Conservation (phyloP, 148 eudicot species). For the Rhododendron simsii region DNA sequence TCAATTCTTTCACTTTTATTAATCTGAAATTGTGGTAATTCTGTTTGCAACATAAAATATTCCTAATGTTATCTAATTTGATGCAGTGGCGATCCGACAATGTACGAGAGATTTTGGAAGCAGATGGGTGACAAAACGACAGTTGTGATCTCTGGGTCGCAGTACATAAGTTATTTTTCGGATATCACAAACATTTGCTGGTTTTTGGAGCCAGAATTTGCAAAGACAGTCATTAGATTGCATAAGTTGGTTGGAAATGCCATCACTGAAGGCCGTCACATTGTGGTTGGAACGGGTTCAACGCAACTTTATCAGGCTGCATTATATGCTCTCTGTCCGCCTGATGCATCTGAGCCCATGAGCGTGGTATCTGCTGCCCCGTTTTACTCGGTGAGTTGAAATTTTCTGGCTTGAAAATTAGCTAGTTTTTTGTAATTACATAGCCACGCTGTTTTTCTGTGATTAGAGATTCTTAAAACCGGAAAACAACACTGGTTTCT, state of each 20-base stretch:
- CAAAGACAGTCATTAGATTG: constrained; percentile 48
- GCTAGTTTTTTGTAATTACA: not conserved
- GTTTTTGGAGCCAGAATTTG: constrained; percentile 81
- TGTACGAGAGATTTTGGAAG: constrained; percentile 85
- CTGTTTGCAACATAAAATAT: not conserved
- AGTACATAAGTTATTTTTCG: constrained; percentile 80
- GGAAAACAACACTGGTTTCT: not conserved
- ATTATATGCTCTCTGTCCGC: constrained; percentile 59
- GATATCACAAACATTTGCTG: constrained; percentile 72
- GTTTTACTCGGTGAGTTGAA: constrained; percentile 71
- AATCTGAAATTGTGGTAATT: not conserved
- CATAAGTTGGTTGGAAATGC: constrained; percentile 83
- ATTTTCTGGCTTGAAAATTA: not conserved
- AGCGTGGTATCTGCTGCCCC: constrained; percentile 90
- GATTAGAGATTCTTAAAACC: not conserved
- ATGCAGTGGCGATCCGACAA: constrained; percentile 95
- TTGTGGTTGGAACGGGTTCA: constrained; percentile 95
- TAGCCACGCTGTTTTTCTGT: not conserved
- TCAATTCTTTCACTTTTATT: not conserved
- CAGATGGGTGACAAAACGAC: constrained; percentile 59
- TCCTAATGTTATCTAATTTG: not conserved
- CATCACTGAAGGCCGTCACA: constrained; percentile 54
- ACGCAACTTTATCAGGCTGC: constrained; percentile 91
- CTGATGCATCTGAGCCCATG: constrained; percentile 45
- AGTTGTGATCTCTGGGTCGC: constrained; percentile 70